Base-by-base conservation (phyloP, 2,329 filamentous ascomycete genomes). In the Penicillium sp. region DNA sequence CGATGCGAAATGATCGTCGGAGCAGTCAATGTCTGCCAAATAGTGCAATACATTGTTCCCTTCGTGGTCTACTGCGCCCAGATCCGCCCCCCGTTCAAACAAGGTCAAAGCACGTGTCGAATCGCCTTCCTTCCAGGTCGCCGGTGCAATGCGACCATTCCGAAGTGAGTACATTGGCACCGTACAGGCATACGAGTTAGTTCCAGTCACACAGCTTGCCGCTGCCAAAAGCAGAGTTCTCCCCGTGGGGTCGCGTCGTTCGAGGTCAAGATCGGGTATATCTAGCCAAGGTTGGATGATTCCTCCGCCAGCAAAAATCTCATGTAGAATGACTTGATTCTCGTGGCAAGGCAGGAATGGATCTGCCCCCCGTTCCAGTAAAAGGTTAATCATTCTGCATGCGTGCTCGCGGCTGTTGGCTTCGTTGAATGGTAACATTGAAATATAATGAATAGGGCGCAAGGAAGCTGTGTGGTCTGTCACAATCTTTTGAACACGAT, bases 271-370 rank as follows among this genome's bases (percentile, higher is more conserved):
- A 9, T 46, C 19, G 1, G 49, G 38, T 32, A 61, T 36, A 2
- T 60, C 56, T 2, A 61, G 38, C 46, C 49, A 61, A 0, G 58
- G 60, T 29, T 58, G 56, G 23, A 61, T 57, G 16, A 59, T 58
- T 4, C 60, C 60, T 4, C 56, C 61, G 9, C 36, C 23, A 2
- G 45, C 30, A 10, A 61, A 49, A 3, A 58, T 41, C 2, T 59
- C 36, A 26, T 61, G 61, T 2, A 64, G 38, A 11, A 64, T 54
- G 9, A 50, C 27, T 26, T 34, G 38, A 10, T 50, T 34, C 5
- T 52, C 13, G n/a, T 56, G 14, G 26, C 30, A 56, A 32, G 36
- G 27, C 5, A 55, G 51, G 39, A 55, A 63, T 4, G 61, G 55
- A 32, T 63, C 49, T 1, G 61, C 58, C 2, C 62, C 61, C 3